Evolutionary conservation across 2,329 filamentous ascomycete species (phyloP).

Genomic region (Xylariaceae sp.): DNA sequence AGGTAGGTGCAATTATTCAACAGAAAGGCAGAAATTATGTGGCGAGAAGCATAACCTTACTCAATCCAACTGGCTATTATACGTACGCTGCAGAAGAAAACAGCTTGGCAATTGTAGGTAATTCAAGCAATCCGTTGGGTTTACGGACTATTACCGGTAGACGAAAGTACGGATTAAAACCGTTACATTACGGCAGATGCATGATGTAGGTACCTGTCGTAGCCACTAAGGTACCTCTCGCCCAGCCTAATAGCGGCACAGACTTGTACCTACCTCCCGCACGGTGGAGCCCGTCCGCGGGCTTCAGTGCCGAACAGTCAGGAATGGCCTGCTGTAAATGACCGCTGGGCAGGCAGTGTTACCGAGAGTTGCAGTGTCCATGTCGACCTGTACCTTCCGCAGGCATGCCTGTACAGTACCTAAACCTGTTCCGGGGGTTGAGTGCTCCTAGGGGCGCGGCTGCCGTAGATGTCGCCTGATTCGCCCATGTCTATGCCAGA

Average conservation of each 20-base stretch:
- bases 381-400: not conserved
- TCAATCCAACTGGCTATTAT: too few species aligned
- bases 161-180: not conserved
- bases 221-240: not conserved
- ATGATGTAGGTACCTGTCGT: not conserved
- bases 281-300: too few species aligned
- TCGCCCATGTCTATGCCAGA: constrained; percentile 23
- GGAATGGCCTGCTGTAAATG: not conserved
- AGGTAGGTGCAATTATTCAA: too few species aligned
- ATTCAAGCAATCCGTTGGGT: too few species aligned
- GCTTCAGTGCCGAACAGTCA: not conserved
- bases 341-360: not conserved
- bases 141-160: too few species aligned
- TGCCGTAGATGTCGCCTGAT: constrained; percentile 21
- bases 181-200: not conserved
- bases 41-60: too few species aligned
- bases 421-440: constrained; percentile 21
- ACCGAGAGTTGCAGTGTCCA: not conserved
- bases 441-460: constrained; percentile 7
- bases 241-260: not conserved
- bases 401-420: not conserved
- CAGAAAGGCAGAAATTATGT: too few species aligned
- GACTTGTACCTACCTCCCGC: too few species aligned
- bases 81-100: too few species aligned
- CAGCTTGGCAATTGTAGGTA: too few species aligned